Conservation (phyloP, 257 asterid genomes). For the Catharanthus roseus region DNA sequence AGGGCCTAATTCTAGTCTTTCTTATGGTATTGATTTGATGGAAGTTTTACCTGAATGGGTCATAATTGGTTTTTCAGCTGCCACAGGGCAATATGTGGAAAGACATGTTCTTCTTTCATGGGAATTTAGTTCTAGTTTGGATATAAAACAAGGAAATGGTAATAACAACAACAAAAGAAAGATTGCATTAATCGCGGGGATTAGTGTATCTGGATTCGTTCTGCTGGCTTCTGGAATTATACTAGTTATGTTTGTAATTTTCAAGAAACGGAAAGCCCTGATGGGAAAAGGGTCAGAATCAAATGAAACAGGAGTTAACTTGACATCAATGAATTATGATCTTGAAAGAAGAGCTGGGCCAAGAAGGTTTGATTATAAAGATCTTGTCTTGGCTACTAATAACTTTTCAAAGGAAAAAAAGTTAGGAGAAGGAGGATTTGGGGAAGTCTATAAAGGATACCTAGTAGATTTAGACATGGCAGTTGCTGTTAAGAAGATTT, state of each 20-base stretch:
- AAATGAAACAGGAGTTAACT: slow-evolving; percentile 13
- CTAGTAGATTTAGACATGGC: slow-evolving; percentile 24
- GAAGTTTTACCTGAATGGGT: slow-evolving; percentile 30
- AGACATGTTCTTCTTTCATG: slow-evolving; percentile 22
- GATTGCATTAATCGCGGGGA: slow-evolving; percentile 19
- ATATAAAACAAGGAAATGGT: neutral
- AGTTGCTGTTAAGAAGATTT: slow-evolving; percentile 38
- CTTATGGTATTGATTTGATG: slow-evolving; percentile 21
- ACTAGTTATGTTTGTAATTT: slow-evolving; percentile 4
- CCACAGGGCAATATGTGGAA: slow-evolving; percentile 23
- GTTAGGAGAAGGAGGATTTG: slow-evolving; percentile 38
- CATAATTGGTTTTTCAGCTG: slow-evolving; percentile 33
- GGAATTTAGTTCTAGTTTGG: slow-evolving; percentile 31
- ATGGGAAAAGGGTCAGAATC: neutral
- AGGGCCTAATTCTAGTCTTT: slow-evolving; percentile 22
- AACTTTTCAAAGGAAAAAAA: slow-evolving; percentile 32
- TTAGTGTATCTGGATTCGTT: slow-evolving; percentile 11
- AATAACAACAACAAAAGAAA: neutral
- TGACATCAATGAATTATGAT: slow-evolving; percentile 30
- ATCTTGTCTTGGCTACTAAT: slow-evolving; percentile 28
- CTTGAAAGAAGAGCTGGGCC: slow-evolving; percentile 43
- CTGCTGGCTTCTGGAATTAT: slow-evolving; percentile 15
- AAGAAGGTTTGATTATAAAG: slow-evolving; percentile 28
- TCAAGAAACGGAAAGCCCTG: slow-evolving; percentile 17
- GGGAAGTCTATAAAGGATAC: slow-evolving; percentile 33